Conservation (phyloP, 495 filamentous ascomycete genomes). For the Trichoderma reesei region DNA sequence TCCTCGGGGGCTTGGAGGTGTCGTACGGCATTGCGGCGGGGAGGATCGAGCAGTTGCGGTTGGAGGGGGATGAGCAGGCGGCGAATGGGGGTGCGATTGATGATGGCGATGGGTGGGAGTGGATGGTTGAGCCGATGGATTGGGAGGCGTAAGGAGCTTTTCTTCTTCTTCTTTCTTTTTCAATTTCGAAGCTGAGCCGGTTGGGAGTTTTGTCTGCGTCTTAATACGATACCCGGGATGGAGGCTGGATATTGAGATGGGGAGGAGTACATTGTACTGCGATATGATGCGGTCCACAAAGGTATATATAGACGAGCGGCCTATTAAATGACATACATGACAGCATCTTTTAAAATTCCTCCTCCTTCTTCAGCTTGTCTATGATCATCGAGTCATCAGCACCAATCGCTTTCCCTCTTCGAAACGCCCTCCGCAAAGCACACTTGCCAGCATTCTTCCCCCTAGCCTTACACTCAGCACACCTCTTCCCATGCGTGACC, state of each 20-base stretch:
- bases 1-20: not conserved
- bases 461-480: slow-evolving; percentile 60
- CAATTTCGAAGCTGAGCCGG: not conserved
- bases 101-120: not conserved
- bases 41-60: not conserved
- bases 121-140: slow-evolving; percentile 9
- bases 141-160: not conserved
- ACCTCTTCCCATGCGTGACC: slow-evolving; percentile 70
- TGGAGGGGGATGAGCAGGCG: not conserved
- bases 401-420: not conserved
- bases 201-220: not conserved
- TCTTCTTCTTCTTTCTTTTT: not conserved
- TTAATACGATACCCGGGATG: not conserved
- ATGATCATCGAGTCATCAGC: slow-evolving; percentile 29
- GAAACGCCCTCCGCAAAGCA: slow-evolving; percentile 8
- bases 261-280: too few species aligned
- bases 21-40: not conserved
- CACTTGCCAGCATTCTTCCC: slow-evolving; percentile 1
- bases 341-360: not conserved
- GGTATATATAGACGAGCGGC: not conserved
- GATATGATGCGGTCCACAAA: not conserved
- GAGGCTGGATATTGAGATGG: too few species aligned
- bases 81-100: not conserved
- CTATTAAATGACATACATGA: not conserved
- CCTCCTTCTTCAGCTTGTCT: not conserved